Percentiles rank a stretch among this genome's conserved stretches.
Conservation (phyloP, 108 stramenopile species). For the Cyclotella sp. region DNA sequence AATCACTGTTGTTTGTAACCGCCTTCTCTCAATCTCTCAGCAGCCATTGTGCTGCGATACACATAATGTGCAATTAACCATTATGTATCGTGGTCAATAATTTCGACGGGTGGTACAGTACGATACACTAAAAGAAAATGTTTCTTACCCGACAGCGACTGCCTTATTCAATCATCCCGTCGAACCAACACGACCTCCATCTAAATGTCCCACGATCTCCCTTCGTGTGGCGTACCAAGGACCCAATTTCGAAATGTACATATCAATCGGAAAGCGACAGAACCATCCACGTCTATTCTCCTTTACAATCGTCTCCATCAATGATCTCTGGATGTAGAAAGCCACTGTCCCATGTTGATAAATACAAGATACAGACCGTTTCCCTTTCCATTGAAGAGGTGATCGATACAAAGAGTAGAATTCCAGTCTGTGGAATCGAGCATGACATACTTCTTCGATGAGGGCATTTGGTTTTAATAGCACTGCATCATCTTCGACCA, state of each 20-base stretch:
- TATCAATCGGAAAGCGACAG: slow-evolving; percentile 52
- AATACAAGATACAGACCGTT: slow-evolving; percentile 28
- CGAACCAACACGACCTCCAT: slow-evolving; percentile 38
- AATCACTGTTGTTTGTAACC: neutral
- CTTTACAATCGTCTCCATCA: slow-evolving; percentile 44
- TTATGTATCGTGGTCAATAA: too few relatives aligned
- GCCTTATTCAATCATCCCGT: neutral
- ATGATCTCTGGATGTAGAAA: slow-evolving; percentile 38
- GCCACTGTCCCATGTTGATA: slow-evolving; percentile 51
- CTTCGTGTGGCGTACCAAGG: slow-evolving; percentile 51
- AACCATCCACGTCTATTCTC: slow-evolving; percentile 40
- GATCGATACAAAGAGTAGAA: slow-evolving; percentile 52
- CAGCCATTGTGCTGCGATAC: neutral
- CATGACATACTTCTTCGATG: slow-evolving; percentile 38
- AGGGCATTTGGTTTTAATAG: slow-evolving; percentile 25
- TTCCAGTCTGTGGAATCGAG: slow-evolving; percentile 12
- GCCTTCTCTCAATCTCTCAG: neutral
- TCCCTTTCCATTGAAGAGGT: slow-evolving; percentile 27
- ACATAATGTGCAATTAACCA: neutral
- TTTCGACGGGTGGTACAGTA: too few relatives aligned
- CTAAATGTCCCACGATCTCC: slow-evolving; percentile 46
- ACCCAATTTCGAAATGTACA: slow-evolving; percentile 50
- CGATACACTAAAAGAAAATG: too few relatives aligned
- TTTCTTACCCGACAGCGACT: neutral
- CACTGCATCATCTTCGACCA: slow-evolving; percentile 49